Evolutionary conservation across 495 filamentous ascomycete genomes (phyloP).

Genomic region (Rhizodiscina lignyota): DNA sequence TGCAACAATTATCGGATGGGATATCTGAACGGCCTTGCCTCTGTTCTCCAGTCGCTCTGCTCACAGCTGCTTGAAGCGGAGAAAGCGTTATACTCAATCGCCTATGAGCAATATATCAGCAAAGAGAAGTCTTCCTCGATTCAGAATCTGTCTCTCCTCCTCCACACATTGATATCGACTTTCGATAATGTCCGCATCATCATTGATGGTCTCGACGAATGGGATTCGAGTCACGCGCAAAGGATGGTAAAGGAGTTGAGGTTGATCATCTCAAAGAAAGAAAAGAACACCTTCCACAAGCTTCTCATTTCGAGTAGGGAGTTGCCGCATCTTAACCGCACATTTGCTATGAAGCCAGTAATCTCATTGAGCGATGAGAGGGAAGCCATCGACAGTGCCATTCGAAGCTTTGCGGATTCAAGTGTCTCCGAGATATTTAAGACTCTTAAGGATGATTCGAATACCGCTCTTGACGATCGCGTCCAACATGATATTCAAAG

Average conservation of each 20-base stretch:
- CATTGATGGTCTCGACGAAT: conserved; percentile 6
- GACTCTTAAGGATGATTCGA: not conserved
- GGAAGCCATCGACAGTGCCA: not conserved
- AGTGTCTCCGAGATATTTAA: not conserved
- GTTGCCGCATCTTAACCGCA: not conserved
- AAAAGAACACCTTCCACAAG: not conserved
- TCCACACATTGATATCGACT: not conserved
- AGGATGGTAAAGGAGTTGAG: not conserved
- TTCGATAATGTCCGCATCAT: not conserved
- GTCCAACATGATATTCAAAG: not conserved
- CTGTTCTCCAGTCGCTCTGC: not conserved
- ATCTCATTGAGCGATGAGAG: not conserved
- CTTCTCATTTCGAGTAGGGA: conserved; percentile 1
- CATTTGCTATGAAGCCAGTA: not conserved
- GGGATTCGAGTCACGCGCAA: not conserved
- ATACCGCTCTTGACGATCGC: not conserved
- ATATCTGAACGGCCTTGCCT: no score
- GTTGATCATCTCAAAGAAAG: not conserved
- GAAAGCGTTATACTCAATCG: not conserved
- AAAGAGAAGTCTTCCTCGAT: not conserved
- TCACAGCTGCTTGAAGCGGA: not conserved
- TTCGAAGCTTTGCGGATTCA: not conserved
- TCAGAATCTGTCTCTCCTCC: not conserved
- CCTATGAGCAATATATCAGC: not conserved
- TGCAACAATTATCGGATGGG: not conserved